A percentile compares a stretch with the other conserved stretches of the same genome.
phyloP scores from a whole-genome alignment of 2,329 filamentous ascomycete species.

The Podosphaera xanthii region DNA sequence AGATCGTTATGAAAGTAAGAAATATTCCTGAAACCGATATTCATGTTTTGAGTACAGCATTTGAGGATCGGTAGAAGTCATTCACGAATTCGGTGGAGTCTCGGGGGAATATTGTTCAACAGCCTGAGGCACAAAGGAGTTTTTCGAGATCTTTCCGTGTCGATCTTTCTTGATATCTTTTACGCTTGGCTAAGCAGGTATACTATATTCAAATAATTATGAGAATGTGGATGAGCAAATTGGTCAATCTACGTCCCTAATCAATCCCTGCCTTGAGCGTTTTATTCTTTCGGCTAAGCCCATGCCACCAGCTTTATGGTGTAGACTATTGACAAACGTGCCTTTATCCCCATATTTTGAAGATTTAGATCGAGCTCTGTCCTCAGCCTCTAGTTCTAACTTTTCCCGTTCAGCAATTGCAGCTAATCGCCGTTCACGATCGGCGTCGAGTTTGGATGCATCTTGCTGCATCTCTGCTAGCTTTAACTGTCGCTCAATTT shows the following conservation, averaged over 20 bases:
- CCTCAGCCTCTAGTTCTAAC: constrained; percentile 40
- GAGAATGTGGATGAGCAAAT: background rate
- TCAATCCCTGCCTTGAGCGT: constrained; percentile 23
- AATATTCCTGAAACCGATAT: too few relatives aligned
- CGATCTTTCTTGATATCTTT: too few relatives aligned
- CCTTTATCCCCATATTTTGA: constrained; percentile 39
- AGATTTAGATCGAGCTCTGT: constrained; percentile 33
- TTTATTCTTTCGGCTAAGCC: constrained; percentile 29
- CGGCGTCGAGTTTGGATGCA: constrained; percentile 44
- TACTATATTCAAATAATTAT: background rate
- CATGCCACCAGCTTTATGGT: constrained; percentile 32
- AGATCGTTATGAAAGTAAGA: too few relatives aligned
- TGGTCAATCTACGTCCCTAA: constrained; percentile 20
- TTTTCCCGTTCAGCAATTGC: constrained; percentile 44
- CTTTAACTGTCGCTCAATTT: constrained; percentile 39
- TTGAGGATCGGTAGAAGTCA: too few relatives aligned
- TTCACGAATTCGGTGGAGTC: too few relatives aligned
- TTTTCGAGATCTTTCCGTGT: too few relatives aligned
- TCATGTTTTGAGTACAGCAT: too few relatives aligned
- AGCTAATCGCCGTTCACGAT: constrained; percentile 43
- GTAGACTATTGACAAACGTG: constrained; percentile 39
- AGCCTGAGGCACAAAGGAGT: too few relatives aligned
- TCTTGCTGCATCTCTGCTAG: constrained; percentile 53
- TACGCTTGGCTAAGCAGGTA: too few relatives aligned
- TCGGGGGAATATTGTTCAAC: too few relatives aligned